A percentile compares a stretch with the other conserved stretches of the same genome.
Evolutionary conservation across 192 early-diverging fungal species (phyloP).

Genomic region (Dimargaris cristalligena): DNA sequence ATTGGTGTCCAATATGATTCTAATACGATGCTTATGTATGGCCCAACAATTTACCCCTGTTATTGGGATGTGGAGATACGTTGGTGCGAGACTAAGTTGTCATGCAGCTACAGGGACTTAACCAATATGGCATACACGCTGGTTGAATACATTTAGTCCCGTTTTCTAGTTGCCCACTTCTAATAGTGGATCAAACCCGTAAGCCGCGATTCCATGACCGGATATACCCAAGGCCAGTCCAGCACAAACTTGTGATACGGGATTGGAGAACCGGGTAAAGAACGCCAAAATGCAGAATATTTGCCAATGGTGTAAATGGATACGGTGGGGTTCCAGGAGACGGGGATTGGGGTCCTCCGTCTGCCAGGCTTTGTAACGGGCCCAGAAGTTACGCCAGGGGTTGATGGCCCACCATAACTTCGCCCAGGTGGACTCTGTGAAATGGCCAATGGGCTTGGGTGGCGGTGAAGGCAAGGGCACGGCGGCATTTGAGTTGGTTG

Average conservation of each 20-base stretch:
- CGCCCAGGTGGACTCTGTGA: too few relatives aligned
- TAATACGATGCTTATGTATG: too few relatives aligned
- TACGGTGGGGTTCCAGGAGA: conserved; percentile 9
- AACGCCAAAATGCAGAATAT: conserved; percentile 66
- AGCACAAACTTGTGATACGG: conserved; percentile 45
- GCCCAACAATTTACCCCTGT: too few relatives aligned
- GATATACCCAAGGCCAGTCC: conserved; percentile 54
- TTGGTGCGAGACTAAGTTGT: too few relatives aligned
- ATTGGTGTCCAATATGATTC: too few relatives aligned
- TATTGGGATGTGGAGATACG: too few relatives aligned
- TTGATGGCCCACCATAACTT: background rate
- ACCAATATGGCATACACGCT: too few relatives aligned
- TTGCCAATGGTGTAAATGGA: conserved; percentile 73
- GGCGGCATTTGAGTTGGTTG: too few relatives aligned
- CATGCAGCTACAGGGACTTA: too few relatives aligned
- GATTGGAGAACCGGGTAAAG: conserved; percentile 57
- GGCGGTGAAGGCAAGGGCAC: too few relatives aligned
- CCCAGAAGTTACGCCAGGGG: background rate
- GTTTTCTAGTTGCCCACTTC: conserved; percentile 19
- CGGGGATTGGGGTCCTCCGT: background rate
- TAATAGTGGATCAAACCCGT: conserved; percentile 36
- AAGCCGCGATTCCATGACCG: conserved; percentile 49
- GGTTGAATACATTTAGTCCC: too few relatives aligned
- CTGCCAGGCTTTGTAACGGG: background rate
- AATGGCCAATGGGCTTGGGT: too few relatives aligned